Percentiles rank a stretch among this genome's conserved stretches.
These are phyloP conservation scores for Fusarium tricinctum DNA, from an alignment of 2,329 filamentous ascomycete genomes.

Conservation along the genomic window DNA sequence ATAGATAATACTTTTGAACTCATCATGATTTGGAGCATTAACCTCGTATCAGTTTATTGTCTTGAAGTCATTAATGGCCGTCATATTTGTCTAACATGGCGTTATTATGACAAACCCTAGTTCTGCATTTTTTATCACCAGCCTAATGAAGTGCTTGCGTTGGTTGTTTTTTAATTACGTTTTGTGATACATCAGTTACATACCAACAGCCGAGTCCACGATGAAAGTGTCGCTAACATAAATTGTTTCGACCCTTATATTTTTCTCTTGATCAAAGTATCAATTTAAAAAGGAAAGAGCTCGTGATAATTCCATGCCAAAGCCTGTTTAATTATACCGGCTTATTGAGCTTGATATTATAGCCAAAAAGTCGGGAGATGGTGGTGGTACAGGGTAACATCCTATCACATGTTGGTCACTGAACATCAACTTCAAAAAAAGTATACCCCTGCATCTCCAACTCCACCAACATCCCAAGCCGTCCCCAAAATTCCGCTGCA, in stretches of 20 bases:
- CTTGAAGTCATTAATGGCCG: neutral
- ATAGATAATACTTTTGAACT: conserved; percentile 3
- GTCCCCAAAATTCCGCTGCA: conserved; percentile 64
- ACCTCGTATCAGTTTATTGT: too few relatives aligned
- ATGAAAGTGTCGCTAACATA: too few relatives aligned
- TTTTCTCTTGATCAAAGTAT: too few relatives aligned
- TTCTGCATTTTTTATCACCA: neutral
- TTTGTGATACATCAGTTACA: neutral
- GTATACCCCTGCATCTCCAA: conserved; percentile 33
- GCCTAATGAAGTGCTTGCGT: neutral
- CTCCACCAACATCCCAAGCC: conserved; percentile 30
- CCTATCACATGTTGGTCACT: conserved; percentile 16
- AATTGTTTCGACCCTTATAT: too few relatives aligned
- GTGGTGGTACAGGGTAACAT: conserved; percentile 25
- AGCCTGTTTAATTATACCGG: too few relatives aligned
- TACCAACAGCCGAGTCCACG: too few relatives aligned
- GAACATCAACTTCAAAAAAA: conserved; percentile 38
- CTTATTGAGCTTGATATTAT: neutral
- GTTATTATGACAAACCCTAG: neutral
- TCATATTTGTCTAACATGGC: neutral
- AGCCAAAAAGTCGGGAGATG: neutral
- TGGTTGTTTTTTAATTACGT: neutral
- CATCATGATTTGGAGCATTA: neutral
- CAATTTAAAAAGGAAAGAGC: too few relatives aligned
- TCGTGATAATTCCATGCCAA: too few relatives aligned